These are phyloP conservation scores for Pleurotus platypus DNA, from an alignment of 768 basidiomycete genomes.

Conservation along the genomic window DNA sequence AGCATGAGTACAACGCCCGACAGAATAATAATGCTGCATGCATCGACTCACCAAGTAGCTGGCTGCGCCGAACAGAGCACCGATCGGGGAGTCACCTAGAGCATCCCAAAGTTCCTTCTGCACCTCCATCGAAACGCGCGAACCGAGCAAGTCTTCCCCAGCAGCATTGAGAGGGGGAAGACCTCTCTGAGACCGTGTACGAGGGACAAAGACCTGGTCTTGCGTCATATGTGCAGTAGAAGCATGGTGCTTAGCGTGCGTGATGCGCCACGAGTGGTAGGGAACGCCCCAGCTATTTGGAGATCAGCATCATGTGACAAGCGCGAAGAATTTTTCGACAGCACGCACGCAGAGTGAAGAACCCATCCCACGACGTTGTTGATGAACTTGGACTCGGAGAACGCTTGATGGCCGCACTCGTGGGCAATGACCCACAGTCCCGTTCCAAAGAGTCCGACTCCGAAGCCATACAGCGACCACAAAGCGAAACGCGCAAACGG, in stretches of 20 bases:
- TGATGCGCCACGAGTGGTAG: slow-evolving; percentile 95
- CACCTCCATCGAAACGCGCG: slow-evolving; percentile 62
- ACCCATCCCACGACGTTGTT: slow-evolving; percentile 94
- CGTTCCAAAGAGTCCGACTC: slow-evolving; percentile 81
- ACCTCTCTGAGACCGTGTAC: slow-evolving; percentile 73
- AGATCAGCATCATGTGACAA: slow-evolving; percentile 4
- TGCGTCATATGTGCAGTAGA: slow-evolving; percentile 90
- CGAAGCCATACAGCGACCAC: slow-evolving; percentile 82
- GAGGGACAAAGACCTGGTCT: slow-evolving; percentile 94
- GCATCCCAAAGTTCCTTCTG: slow-evolving; percentile 80
- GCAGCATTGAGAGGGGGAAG: slow-evolving; percentile 63
- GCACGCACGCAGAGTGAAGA: slow-evolving; percentile 79
- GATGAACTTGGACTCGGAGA: slow-evolving; percentile 86
- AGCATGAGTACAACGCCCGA: not conserved
- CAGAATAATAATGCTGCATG: not conserved
- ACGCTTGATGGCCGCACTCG: slow-evolving; percentile 96
- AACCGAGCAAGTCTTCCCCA: slow-evolving; percentile 63
- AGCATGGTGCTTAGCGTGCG: slow-evolving; percentile 94
- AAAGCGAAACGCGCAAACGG: slow-evolving; percentile 57
- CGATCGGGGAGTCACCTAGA: slow-evolving; percentile 87
- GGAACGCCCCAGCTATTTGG: slow-evolving; percentile 80
- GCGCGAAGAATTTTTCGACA: slow-evolving; percentile 10
- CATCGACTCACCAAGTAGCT: slow-evolving; percentile 53
- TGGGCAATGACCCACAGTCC: slow-evolving; percentile 95
- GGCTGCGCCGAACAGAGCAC: slow-evolving; percentile 48